Base-by-base conservation (phyloP, 208 protist species). In the Trypanosoma theileri region DNA sequence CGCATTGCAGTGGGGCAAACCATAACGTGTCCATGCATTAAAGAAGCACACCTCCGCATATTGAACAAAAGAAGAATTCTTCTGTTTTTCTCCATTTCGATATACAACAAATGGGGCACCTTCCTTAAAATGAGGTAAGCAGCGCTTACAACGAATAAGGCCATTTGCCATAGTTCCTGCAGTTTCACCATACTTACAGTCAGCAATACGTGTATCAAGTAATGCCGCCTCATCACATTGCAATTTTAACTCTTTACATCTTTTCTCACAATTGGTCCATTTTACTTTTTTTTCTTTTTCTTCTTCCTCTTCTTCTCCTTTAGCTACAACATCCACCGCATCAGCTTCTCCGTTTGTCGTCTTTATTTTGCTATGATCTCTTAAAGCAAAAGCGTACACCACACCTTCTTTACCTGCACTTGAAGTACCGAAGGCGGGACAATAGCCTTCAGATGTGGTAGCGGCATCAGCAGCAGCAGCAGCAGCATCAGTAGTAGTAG, bases 1-100 rank as follows among this genome's bases (percentile, higher is more conserved):
- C 13, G 56, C 59, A 26, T 73, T 59, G 40, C 68, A 73, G 13
- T 3, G 14, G 28, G 68, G 68, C 28, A 48, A 3, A 17, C n/a
- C 24, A 61, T 66, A 73, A 44, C 59, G 59, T 12, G 53, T 60
- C 68, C 68, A 73, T 21, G 68, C 57, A 57, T 66, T 73, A 56
- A 66, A 73, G 46, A 67, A 73, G 45, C 68, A 73, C 0, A 66
- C 56, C 0, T 62, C 55, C 0, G 66, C 66, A 8, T 63, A 42
- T 13, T 31, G n/a, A 11, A 71, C 13, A 22, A 22, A 63, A 12
- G 28, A 21, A 13, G 12, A 9, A 57, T 57, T 63, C 28, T 22
- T 21, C 2, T 48, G 10, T 4, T 63, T 0, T 58, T 63, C 26
- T 42, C 28, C 28, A 35, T 59, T 19, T 26, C 44, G 3, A 71